phyloP scores from a whole-genome alignment of 2,329 filamentous ascomycete species.

The Claviceps quebecensis region DNA sequence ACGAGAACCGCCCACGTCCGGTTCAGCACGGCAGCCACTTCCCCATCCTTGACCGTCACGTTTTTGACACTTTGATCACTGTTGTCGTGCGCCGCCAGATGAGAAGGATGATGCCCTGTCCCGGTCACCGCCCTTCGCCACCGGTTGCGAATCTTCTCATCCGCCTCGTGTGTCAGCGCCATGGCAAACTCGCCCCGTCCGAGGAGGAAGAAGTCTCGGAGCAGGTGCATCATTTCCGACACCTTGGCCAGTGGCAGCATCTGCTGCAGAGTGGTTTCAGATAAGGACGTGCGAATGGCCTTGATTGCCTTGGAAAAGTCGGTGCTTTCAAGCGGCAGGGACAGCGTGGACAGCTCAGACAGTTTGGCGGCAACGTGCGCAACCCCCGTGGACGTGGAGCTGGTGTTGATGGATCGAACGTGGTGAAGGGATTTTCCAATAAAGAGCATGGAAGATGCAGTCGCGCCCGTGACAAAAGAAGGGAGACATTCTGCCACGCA shows the following conservation, averaged over 20 bases:
- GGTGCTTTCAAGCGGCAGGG: constrained; percentile 59
- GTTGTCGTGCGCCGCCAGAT: constrained; percentile 41
- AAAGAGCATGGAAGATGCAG: constrained; percentile 75
- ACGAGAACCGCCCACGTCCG: constrained; percentile 69
- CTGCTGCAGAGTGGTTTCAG: constrained; percentile 69
- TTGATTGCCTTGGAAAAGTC: constrained; percentile 59
- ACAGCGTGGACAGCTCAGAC: constrained; percentile 50
- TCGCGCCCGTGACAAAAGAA: constrained; percentile 59
- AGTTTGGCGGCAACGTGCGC: constrained; percentile 53
- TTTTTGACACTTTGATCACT: constrained; percentile 27
- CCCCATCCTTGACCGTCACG: constrained; percentile 68
- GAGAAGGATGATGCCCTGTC: background rate
- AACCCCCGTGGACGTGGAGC: constrained; percentile 31
- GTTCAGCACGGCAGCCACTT: constrained; percentile 62
- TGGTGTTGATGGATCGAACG: constrained; percentile 45
- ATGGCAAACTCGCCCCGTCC: constrained; percentile 85
- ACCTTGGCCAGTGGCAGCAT: constrained; percentile 67
- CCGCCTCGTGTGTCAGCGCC: constrained; percentile 71
- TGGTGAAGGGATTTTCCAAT: constrained; percentile 83
- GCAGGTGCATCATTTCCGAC: constrained; percentile 58
- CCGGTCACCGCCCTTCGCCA: constrained; percentile 46
- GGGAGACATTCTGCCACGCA: constrained; percentile 52
- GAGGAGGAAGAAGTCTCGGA: constrained; percentile 78
- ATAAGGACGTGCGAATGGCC: constrained; percentile 66
- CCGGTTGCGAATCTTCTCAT: constrained; percentile 61